Base-by-base conservation (phyloP, 2,329 filamentous ascomycete genomes). In the Colletotrichum melonis region DNA sequence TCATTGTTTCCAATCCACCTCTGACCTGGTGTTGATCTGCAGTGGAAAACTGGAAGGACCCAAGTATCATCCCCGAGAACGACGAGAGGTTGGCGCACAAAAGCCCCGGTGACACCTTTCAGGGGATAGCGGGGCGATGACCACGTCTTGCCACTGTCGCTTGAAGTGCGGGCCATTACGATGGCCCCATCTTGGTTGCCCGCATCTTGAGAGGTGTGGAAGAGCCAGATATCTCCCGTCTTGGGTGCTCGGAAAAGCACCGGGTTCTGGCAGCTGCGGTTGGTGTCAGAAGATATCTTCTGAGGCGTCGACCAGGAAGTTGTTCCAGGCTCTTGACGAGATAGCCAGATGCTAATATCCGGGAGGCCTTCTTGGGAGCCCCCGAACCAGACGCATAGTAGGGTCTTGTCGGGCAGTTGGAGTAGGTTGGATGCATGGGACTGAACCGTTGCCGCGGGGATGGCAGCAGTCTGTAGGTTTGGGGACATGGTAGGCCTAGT, bases 1-100 rank as follows among this genome's bases (percentile, higher is more conserved):
- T 86, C 85, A 55, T 86, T 82, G 46, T 81, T 85, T 1, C 85
- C 85, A 2, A 85, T 80, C 85, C 85, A 86, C 16, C 84, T 77
- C 5, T 82, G 81, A 0, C 84, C 84, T 0, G 81, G 78, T 1
- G 81, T 79, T 0, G 81, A 81, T 5, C 84, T 81, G 63, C 84
- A 86, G 74, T 85, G 82, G 74, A 84, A 86, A 1, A 84, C 81
- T 2, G 85, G 84, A 6, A 86, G 72, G 0, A 83, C 78, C 84
- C 85, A 86, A 0, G 82, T 79, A 0, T 82, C 81, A 16, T 84
- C 79, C 0, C 76, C 46, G 0, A 85, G 78, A 0, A 86, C 76
- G 0, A 81, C 75, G 1, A 86, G 71, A 0, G 85, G 85, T 55
- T 86, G 85, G 4, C 84, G 78, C 7, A 85, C 82, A 24, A 86